These are phyloP conservation scores for Erysimum cheiranthoides DNA, from an alignment of 345 rosid species.

Conservation along the genomic window DNA sequence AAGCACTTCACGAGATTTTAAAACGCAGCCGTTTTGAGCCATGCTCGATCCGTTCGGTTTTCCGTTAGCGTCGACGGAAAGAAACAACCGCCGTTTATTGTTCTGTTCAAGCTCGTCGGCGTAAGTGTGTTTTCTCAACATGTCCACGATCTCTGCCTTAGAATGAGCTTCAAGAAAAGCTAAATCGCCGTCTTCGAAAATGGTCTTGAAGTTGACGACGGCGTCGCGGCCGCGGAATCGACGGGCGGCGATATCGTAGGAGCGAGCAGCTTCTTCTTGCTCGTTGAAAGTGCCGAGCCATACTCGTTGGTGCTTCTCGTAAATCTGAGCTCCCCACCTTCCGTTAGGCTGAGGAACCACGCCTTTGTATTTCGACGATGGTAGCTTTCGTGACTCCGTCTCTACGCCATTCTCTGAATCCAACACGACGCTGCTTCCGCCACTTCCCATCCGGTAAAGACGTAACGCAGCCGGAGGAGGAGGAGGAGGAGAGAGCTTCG, in stretches of 20 bases:
- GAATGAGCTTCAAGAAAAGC: constrained; percentile 76
- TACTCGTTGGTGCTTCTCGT: constrained; percentile 89
- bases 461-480: constrained; percentile 38
- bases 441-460: constrained; percentile 62
- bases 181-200: constrained; percentile 43
- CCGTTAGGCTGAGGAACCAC: constrained; percentile 97
- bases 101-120: constrained; percentile 76
- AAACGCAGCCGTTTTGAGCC: constrained; percentile 6
- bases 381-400: constrained; percentile 86
- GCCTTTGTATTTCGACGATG: constrained; percentile 88
- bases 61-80: constrained; percentile 38
- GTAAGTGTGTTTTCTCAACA: constrained; percentile 90
- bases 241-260: constrained; percentile 82
- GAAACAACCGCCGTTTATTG: constrained; percentile 47
- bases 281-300: constrained; percentile 94
- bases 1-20: constrained; percentile 67
- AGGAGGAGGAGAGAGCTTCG: constrained; percentile 26
- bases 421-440: constrained; percentile 54
- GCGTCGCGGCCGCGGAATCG: constrained; percentile 92
- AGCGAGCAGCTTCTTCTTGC: constrained; percentile 82
- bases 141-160: constrained; percentile 90
- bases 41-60: constrained; percentile 42
- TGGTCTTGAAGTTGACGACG: constrained; percentile 69
- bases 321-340: constrained; percentile 99
- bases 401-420: constrained; percentile 66